Percentiles rank a stretch among this genome's conserved stretches.
Evolutionary conservation across 192 early-diverging fungal species (phyloP).

Genomic region (Coemansia sp.): DNA sequence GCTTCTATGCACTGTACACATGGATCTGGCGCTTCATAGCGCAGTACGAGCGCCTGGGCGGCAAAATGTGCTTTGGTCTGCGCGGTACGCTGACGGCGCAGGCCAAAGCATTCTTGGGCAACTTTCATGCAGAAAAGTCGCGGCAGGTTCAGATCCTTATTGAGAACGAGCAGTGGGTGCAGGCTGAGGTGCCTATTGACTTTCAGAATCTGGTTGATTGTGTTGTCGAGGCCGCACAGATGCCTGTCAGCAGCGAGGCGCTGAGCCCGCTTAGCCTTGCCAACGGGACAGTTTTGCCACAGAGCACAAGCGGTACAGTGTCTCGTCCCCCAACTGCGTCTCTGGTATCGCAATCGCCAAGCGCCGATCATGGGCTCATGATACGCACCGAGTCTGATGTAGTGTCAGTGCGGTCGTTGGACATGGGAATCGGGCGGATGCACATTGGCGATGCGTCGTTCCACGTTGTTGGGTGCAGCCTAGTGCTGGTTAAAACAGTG

Average conservation of each 20-base stretch:
- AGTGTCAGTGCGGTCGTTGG: conserved; percentile 38
- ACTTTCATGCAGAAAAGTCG: conserved; percentile 92
- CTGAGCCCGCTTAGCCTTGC: conserved; percentile 6
- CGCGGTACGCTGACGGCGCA: conserved; percentile 86
- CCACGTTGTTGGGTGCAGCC: conserved; percentile 84
- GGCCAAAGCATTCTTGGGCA: conserved; percentile 85
- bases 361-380: background rate
- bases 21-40: conserved; percentile 82
- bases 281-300: background rate
- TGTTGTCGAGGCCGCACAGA: conserved; percentile 58
- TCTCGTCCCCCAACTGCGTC: background rate
- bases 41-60: conserved; percentile 74
- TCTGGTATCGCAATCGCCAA: background rate
- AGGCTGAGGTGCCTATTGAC: conserved; percentile 88
- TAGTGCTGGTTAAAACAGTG: conserved; percentile 87
- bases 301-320: background rate
- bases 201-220: conserved; percentile 85
- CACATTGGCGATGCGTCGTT: conserved; percentile 74
- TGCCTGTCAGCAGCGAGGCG: background rate
- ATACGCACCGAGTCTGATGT: conserved; percentile 38
- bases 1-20: conserved; percentile 82
- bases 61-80: conserved; percentile 86
- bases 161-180: conserved; percentile 97
- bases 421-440: conserved; percentile 62
- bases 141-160: conserved; percentile 84